Conservation (phyloP, 768 basidiomycete genomes). For the Boletus rubroflammeus region DNA sequence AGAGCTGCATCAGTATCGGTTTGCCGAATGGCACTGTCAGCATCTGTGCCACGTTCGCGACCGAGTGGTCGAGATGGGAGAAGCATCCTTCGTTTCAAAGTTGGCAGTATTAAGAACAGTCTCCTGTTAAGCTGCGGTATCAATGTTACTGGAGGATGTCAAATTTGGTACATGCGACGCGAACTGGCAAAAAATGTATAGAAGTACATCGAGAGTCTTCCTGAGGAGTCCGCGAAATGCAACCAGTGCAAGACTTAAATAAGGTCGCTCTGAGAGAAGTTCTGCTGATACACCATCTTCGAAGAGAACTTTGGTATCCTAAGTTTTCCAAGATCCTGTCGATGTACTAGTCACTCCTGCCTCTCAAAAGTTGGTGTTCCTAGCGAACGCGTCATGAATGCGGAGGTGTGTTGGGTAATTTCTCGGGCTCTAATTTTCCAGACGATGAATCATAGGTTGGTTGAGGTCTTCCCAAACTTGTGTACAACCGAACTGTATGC, state of each 20-base stretch:
- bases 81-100: slow-evolving; percentile 1
- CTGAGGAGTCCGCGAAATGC: no score
- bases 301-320: no score
- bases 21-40: slow-evolving; percentile 62
- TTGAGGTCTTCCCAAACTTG: not conserved
- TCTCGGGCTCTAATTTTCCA: not conserved
- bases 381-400: not conserved
- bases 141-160: not conserved
- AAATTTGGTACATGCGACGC: not conserved
- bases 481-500: not conserved
- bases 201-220: not conserved
- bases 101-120: not conserved
- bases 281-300: no score
- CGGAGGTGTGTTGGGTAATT: not conserved
- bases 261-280: no score
- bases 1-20: slow-evolving; percentile 83
- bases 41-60: slow-evolving; percentile 34
- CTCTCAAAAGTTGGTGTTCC: no score
- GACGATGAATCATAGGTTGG: not conserved
- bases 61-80: slow-evolving; percentile 11
- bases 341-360: not conserved
- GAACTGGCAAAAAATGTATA: not conserved
- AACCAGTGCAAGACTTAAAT: no score
- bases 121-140: not conserved
- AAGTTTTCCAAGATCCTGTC: not conserved